phyloP scores from a whole-genome alignment of 352 stramenopile species.

The Phytophthora ramorum region DNA sequence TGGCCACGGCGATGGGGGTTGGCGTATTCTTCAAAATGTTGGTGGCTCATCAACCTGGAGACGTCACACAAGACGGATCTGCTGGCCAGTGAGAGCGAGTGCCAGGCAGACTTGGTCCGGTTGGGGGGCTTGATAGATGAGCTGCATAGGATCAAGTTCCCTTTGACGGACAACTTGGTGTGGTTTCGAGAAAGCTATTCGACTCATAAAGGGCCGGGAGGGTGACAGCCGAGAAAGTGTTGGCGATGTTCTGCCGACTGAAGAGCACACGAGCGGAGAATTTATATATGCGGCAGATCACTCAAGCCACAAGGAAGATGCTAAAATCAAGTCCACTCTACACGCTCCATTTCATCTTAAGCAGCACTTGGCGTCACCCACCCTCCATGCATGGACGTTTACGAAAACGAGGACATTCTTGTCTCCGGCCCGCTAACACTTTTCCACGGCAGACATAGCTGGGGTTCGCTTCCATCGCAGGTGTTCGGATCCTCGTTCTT shows the following conservation, averaged over 20 bases:
- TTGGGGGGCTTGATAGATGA: background rate
- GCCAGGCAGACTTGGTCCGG: background rate
- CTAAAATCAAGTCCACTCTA: conserved; percentile 24
- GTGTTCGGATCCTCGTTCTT: conserved; percentile 10
- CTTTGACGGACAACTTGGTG: background rate
- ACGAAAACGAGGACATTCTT: conserved; percentile 1
- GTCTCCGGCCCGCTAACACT: background rate
- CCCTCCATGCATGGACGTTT: conserved; percentile 8
- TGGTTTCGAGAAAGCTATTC: background rate
- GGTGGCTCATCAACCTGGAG: background rate
- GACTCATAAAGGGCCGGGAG: background rate
- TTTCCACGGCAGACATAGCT: background rate
- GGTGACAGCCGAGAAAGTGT: background rate
- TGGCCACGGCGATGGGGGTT: background rate
- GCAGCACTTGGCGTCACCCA: conserved; percentile 14
- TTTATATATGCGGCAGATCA: too few relatives aligned
- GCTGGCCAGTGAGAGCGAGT: too few relatives aligned
- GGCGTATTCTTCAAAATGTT: background rate
- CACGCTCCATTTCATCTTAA: conserved; percentile 19
- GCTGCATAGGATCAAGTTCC: background rate
- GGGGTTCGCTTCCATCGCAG: conserved; percentile 15
- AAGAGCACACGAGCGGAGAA: background rate
- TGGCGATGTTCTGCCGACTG: background rate
- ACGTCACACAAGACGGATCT: too few relatives aligned
- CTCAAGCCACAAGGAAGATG: background rate